These are phyloP conservation scores for Rhizopogon vinicolor DNA, from an alignment of 768 basidiomycete genomes.

Conservation along the genomic window DNA sequence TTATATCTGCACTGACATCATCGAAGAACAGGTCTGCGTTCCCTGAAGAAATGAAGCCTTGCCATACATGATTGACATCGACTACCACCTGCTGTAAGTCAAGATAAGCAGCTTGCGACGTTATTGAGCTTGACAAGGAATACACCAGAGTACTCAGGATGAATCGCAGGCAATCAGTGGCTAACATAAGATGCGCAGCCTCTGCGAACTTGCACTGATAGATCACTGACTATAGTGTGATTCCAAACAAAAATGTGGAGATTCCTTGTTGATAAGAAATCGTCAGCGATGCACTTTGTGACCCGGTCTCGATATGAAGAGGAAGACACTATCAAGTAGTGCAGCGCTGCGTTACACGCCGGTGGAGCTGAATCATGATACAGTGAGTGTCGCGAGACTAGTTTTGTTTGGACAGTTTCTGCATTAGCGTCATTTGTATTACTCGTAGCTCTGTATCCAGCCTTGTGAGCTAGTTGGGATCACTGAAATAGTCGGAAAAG, in stretches of 20 bases:
- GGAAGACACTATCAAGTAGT: neutral
- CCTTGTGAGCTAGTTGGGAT: slow-evolving; percentile 44
- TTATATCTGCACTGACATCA: neutral
- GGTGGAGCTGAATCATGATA: slow-evolving; percentile 19
- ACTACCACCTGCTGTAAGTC: slow-evolving; percentile 1
- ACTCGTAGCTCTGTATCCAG: slow-evolving; percentile 47
- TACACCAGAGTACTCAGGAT: slow-evolving; percentile 1
- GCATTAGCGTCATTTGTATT: slow-evolving; percentile 43
- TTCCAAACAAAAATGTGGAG: slow-evolving; percentile 1
- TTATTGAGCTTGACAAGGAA: neutral
- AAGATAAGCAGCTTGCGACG: neutral
- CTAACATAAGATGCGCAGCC: neutral
- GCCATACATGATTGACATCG: neutral
- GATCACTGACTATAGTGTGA: slow-evolving; percentile 1
- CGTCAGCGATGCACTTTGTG: neutral
- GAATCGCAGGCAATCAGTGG: neutral
- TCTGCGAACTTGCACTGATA: neutral
- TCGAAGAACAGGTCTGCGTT: neutral
- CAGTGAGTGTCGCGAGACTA: slow-evolving; percentile 11
- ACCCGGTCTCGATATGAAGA: neutral
- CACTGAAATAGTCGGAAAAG: slow-evolving; percentile 37
- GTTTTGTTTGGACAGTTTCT: slow-evolving; percentile 35
- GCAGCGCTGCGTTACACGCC: neutral
- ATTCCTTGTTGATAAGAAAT: slow-evolving; percentile 1
- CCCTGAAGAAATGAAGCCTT: neutral